Base-by-base conservation (phyloP, 2,329 filamentous ascomycete genomes). In the Trichoderma polysporum region DNA sequence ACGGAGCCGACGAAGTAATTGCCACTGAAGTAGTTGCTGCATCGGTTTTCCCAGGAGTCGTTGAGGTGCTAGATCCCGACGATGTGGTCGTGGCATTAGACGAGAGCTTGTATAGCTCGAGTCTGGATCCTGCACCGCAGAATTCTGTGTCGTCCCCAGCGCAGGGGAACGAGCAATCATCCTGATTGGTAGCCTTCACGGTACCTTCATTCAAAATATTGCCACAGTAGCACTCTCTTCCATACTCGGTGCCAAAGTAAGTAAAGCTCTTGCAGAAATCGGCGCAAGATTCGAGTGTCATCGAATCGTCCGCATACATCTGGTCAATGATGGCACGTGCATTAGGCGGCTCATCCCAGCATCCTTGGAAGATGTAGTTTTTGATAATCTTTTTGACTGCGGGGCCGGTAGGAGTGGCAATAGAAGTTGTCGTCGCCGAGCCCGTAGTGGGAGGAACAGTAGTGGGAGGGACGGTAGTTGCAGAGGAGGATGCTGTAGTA, bases 191-290 rank as follows among this genome's bases (percentile, higher is more conserved):
- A 0, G 76, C 75, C 35, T 73, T 69, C 17, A 69, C 68, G 22
- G 74, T 75, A 5, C 74, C 76, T 0, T 68, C 65, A 2, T 73
- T 74, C 3, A 80, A 68, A 1, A 54, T 67, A 25, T 79, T 74
- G 0, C 79, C 79, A 33, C 79, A 81, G 57, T 76, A 81, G 61
- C 79, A 81, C 63, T 81, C 78, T 0, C 76, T 63, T 3, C 75
- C 78, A 35, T 79, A 80, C 31, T 79, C 77, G 3, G 70, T 66
- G 0, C 76, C 78, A 53, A 79, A 79, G 66, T 75, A 79, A 0
- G 61, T 69, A 25, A 68, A 76, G 2, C 70, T 72, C 2, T 71
- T 67, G 17, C 78, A 79, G 60, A 75, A 78, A 0, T 66, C 49
- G 0, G 75, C 74, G 35, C 77, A 78, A 1, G 60, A 69, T 22